These are phyloP conservation scores for Colletotrichum costaricense DNA, from an alignment of 2,329 filamentous ascomycete genomes.

Conservation along the genomic window DNA sequence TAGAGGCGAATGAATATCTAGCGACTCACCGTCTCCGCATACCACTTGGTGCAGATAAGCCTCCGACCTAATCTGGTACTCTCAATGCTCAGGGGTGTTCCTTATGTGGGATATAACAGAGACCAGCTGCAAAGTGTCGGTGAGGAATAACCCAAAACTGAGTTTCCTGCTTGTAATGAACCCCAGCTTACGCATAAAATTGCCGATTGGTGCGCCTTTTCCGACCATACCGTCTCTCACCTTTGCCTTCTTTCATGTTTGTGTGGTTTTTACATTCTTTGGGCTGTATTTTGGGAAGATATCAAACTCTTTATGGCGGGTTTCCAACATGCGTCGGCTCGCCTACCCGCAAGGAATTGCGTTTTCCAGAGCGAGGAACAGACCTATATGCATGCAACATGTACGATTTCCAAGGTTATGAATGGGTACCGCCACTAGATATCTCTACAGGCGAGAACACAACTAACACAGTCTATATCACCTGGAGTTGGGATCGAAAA, in stretches of 20 bases:
- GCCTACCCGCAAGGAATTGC: neutral
- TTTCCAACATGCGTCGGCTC: neutral
- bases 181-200: neutral
- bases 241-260: neutral
- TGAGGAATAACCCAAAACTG: conserved; percentile 11
- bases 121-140: conserved; percentile 25
- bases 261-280: neutral
- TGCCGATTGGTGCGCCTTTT: neutral
- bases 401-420: neutral
- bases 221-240: neutral
- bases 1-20: neutral
- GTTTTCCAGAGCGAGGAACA: neutral
- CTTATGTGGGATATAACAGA: conserved; percentile 4
- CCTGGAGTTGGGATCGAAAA: neutral
- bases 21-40: neutral
- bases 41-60: neutral
- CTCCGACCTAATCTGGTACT: too few species aligned
- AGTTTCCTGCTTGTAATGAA: neutral
- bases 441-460: neutral
- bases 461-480: neutral
- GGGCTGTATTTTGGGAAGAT: neutral
- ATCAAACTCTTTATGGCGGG: neutral
- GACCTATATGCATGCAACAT: neutral
- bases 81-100: neutral
- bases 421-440: neutral